phyloP scores from a whole-genome alignment of 2,329 filamentous ascomycete genomes.

The Tympanopsis confertula region DNA sequence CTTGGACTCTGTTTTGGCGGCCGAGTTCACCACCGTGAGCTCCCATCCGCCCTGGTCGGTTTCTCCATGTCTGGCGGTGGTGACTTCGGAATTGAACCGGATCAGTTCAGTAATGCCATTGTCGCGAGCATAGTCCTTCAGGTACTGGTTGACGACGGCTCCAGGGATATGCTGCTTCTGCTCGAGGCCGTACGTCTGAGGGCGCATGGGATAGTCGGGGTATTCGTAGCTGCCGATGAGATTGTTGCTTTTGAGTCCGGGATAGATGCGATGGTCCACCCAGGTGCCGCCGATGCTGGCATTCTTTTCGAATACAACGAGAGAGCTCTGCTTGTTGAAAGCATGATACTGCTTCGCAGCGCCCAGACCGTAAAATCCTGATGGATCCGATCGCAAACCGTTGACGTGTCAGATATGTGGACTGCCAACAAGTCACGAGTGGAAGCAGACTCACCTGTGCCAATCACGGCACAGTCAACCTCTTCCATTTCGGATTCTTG shows the following conservation, averaged over 20 bases:
- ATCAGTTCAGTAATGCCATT: slow-evolving; percentile 28
- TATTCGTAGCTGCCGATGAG: slow-evolving; percentile 63
- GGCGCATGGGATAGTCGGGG: slow-evolving; percentile 60
- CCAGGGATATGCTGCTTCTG: slow-evolving; percentile 35
- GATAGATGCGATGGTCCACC: slow-evolving; percentile 55
- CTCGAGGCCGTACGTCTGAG: slow-evolving; percentile 34
- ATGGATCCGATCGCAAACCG: too few species aligned
- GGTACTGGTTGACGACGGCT: slow-evolving; percentile 31
- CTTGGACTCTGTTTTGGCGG: slow-evolving; percentile 5
- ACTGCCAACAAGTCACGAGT: too few species aligned
- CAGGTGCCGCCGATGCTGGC: slow-evolving; percentile 62
- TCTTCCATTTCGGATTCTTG: too few species aligned
- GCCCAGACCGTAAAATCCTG: too few species aligned
- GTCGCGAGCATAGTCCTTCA: slow-evolving; percentile 27
- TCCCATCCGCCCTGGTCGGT: slow-evolving; percentile 20
- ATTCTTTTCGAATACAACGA: too few species aligned
- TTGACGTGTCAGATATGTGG: too few species aligned
- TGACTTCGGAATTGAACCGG: slow-evolving; percentile 24
- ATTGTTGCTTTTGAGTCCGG: slow-evolving; percentile 64
- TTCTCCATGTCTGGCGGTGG: slow-evolving; percentile 30
- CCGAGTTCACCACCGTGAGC: slow-evolving; percentile 30
- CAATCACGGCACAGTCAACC: too few species aligned
- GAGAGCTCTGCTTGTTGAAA: too few species aligned
- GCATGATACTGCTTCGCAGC: too few species aligned
- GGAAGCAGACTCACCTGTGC: too few species aligned